Evolutionary conservation across 495 filamentous ascomycete species (phyloP), one percentile per base, ranked within the genome.

Genomic region (Hypoxylon lienhwacheense): DNA sequence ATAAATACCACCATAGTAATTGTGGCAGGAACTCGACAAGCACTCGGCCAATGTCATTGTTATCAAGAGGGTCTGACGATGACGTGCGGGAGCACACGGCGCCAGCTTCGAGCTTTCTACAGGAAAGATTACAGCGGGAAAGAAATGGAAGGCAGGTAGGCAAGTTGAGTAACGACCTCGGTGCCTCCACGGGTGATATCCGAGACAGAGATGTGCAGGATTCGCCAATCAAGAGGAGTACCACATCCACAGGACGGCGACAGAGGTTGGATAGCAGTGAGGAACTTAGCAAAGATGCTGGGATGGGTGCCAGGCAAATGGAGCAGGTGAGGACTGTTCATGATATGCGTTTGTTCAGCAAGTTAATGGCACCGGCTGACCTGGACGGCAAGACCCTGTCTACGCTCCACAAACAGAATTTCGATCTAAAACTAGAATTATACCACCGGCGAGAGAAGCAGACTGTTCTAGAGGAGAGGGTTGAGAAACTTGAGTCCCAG

Each of bases 361-460:
- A 37, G 22, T 33, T 43, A 6, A 22, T 15, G 14, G 31, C 28
- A 17, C 11, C 39, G 34, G 46, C 63, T 58, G 43, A 49, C 40
- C 28, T 40, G 7, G 20, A 44, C 21, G 16, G 4, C 15, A 28
- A 71, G 61, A 75, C 71, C 31, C 45, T 77, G 28, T 78, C 71
- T 14, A 88, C 81, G 37, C 72, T 95, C 35, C 85, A 86, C 63
- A 95, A 95, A 62, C 81, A 92, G 63, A 93, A 95, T 60, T 97
- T 95, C 63, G 88, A 91, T 63, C 75, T 97, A 48, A 95, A 95
- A 68, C 74, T 96, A 37, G 88, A 92, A 53, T 75, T 96, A 1
- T 88, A 81, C 60, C 87, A 96, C 56, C 78, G 85, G 39, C 82
- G 89, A 19, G 72, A 83, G 63, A 70, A 70, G 41, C 77, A 81